Conservation (phyloP, 2,329 filamentous ascomycete species). For the Teratosphaeria nubilosa region DNA sequence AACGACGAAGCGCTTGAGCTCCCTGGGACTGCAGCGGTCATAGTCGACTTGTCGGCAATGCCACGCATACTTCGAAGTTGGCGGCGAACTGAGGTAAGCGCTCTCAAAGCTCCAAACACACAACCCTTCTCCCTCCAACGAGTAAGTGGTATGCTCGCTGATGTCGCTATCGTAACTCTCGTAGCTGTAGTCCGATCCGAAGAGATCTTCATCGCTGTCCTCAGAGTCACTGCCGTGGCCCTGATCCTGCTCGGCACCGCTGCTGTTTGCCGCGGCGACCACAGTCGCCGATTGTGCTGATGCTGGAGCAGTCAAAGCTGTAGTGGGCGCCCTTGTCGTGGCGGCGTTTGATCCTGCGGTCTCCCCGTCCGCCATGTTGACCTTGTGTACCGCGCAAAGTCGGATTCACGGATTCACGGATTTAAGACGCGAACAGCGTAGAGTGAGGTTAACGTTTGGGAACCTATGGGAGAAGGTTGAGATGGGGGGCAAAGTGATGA, state of each 20-base stretch:
- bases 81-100: neutral
- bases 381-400: neutral
- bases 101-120: conserved; percentile 1
- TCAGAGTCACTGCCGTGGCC: neutral
- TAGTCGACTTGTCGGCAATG: conserved; percentile 1
- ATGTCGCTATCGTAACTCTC: neutral
- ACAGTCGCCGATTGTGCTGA: neutral
- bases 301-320: neutral
- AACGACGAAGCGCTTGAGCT: conserved; percentile 10
- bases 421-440: neutral
- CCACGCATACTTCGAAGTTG: neutral
- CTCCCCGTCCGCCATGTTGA: neutral
- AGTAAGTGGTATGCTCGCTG: neutral
- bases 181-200: neutral
- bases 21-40: conserved; percentile 2
- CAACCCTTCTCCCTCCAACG: neutral
- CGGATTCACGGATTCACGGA: neutral
- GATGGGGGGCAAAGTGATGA: neutral
- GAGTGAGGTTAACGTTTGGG: neutral
- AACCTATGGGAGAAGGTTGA: neutral
- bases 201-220: neutral
- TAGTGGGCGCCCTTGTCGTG: neutral
- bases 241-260: neutral
- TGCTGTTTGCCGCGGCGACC: no score
- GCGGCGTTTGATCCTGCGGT: neutral